A percentile compares a stretch with the other conserved stretches of the same genome.
Evolutionary conservation across 345 rosid species (phyloP).

Genomic region (Carallia pectinifolia): DNA sequence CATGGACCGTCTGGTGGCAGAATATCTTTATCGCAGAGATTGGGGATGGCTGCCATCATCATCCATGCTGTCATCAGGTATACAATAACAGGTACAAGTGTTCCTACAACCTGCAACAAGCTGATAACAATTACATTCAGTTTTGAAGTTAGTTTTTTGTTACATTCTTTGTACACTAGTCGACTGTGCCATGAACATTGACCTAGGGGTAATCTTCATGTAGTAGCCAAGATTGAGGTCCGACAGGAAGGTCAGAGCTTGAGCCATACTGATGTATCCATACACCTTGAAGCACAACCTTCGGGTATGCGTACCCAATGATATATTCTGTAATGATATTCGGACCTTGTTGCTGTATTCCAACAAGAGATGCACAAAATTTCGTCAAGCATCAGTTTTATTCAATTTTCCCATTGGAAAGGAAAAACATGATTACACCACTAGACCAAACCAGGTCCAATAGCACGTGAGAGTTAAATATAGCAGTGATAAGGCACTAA

Average conservation of each 20-base stretch:
- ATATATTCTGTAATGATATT: conserved; percentile 77
- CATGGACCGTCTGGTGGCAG: conserved; percentile 65
- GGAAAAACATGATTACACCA: too few relatives aligned
- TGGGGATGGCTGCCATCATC: conserved; percentile 65
- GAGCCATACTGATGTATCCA: conserved; percentile 81
- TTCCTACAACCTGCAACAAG: conserved; percentile 55
- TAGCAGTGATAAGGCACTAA: too few relatives aligned
- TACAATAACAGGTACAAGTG: conserved; percentile 47
- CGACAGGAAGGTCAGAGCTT: conserved; percentile 58
- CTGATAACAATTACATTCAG: not conserved
- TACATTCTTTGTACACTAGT: not conserved
- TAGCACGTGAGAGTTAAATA: too few relatives aligned
- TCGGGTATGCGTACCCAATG: conserved; percentile 73
- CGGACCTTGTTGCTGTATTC: conserved; percentile 54
- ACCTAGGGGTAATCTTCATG: conserved; percentile 86
- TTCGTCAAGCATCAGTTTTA: too few relatives aligned
- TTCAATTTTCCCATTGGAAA: too few relatives aligned
- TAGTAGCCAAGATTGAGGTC: conserved; percentile 91
- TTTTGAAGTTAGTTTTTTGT: not conserved
- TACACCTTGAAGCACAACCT: conserved; percentile 92
- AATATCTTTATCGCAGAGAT: conserved; percentile 53
- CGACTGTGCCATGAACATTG: conserved; percentile 84
- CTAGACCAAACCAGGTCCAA: too few relatives aligned
- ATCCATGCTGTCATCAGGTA: conserved; percentile 78
- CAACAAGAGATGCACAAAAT: not conserved